Evolutionary conservation across 2,329 filamentous ascomycete species (phyloP).

Genomic region (Microcera coccophila): DNA sequence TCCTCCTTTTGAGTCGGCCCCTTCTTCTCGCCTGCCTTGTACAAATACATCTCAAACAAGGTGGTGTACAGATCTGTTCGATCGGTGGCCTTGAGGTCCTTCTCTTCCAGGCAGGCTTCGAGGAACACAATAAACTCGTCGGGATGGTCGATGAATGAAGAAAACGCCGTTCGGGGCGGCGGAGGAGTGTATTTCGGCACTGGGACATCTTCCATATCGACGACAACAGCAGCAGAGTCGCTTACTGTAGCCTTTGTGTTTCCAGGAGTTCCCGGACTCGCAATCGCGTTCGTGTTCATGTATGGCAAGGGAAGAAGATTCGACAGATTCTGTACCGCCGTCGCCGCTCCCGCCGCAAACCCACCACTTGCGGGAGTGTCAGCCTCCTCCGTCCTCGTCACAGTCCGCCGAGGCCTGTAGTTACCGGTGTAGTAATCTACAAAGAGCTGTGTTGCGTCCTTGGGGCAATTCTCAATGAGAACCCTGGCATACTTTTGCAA

Average conservation of each 20-base stretch:
- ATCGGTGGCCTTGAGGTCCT: constrained; percentile 67
- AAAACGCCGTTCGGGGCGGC: constrained; percentile 84
- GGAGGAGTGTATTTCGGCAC: constrained; percentile 68
- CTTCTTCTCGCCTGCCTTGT: constrained; percentile 75
- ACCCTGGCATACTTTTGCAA: constrained; percentile 95
- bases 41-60: constrained; percentile 95
- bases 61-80: constrained; percentile 88
- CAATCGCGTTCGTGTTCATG: constrained; percentile 62
- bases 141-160: constrained; percentile 91
- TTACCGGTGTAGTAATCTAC: constrained; percentile 91
- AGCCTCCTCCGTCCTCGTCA: constrained; percentile 32
- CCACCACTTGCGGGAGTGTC: constrained; percentile 40
- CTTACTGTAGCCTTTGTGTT: constrained; percentile 48
- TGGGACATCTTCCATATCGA: constrained; percentile 45
- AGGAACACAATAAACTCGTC: constrained; percentile 89
- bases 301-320: constrained; percentile 81
- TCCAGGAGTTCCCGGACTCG: constrained; percentile 50
- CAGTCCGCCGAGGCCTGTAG: constrained; percentile 69
- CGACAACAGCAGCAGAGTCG: constrained; percentile 46
- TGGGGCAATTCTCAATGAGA: constrained; percentile 79
- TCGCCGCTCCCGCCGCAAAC: constrained; percentile 59
- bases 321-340: constrained; percentile 79
- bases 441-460: constrained; percentile 80
- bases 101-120: constrained; percentile 76
- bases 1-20: constrained; percentile 62